A percentile compares a stretch with the other conserved stretches of the same genome.
phyloP scores from a whole-genome alignment of 2,329 filamentous ascomycete species.

The Pyricularia pennisetigena region DNA sequence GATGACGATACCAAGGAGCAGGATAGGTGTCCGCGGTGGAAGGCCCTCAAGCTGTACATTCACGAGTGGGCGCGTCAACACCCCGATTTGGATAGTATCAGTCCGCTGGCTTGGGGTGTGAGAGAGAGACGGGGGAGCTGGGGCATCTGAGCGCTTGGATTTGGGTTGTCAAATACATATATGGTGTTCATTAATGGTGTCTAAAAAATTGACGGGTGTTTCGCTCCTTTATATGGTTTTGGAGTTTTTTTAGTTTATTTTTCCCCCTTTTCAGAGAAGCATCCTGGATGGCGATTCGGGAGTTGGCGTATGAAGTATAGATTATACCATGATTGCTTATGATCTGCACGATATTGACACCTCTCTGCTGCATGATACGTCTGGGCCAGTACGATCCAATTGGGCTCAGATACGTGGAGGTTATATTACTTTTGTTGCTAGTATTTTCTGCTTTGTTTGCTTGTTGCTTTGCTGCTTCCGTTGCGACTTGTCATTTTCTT shows the following conservation, averaged over 20 bases:
- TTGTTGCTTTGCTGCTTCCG: too few species aligned
- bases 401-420: too few species aligned
- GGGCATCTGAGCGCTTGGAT: conserved; percentile 44
- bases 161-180: background rate
- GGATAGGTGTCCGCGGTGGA: conserved; percentile 63
- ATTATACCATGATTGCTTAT: background rate
- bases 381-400: too few species aligned
- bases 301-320: background rate
- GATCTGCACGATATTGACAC: background rate
- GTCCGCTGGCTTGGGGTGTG: conserved; percentile 57
- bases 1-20: conserved; percentile 32
- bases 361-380: too few species aligned
- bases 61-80: conserved; percentile 85
- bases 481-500: too few species aligned
- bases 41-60: conserved; percentile 73
- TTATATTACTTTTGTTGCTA: too few species aligned
- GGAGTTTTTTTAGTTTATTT: too few species aligned
- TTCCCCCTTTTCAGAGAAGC: too few species aligned
- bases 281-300: background rate
- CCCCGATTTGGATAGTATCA: conserved; percentile 56
- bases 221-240: background rate
- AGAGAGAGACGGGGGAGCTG: conserved; percentile 60
- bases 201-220: background rate
- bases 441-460: too few species aligned
- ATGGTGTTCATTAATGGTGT: background rate